These are phyloP conservation scores for Annulohypoxylon truncatum DNA, from an alignment of 2,329 filamentous ascomycete species.

Conservation along the genomic window DNA sequence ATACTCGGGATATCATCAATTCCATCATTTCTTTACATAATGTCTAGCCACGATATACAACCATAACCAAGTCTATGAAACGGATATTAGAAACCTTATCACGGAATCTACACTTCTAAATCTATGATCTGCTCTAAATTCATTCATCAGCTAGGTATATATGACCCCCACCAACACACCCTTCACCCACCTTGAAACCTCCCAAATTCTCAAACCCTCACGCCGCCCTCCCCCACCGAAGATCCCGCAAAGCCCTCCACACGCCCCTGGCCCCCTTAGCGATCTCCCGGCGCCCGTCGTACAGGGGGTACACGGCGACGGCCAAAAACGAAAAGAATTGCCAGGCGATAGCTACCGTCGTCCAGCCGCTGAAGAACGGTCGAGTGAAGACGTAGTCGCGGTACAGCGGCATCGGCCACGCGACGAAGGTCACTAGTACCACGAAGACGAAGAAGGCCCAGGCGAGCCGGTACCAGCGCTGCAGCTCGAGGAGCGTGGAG, in stretches of 20 bases:
- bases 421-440: conserved; percentile 58
- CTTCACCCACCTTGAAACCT: not conserved
- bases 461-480: conserved; percentile 55
- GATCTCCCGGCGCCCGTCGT: conserved; percentile 59
- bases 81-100: not conserved
- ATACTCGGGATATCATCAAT: not conserved
- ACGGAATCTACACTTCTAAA: not conserved
- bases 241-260: conserved; percentile 24
- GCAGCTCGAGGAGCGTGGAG: conserved; percentile 50
- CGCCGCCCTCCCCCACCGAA: not conserved
- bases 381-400: conserved; percentile 61
- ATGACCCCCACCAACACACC: not conserved
- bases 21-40: not conserved
- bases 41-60: no score
- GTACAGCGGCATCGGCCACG: conserved; percentile 63
- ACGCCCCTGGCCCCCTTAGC: conserved; percentile 37
- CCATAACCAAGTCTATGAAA: not conserved
- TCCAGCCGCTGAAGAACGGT: conserved; percentile 60
- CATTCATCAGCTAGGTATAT: not conserved
- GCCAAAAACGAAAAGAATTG: conserved; percentile 60
- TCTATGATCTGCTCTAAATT: not conserved
- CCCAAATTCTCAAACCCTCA: not conserved
- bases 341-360: conserved; percentile 59
- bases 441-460: conserved; percentile 55
- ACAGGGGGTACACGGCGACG: conserved; percentile 60